Evolutionary conservation across 495 filamentous ascomycete species (phyloP), one percentile per base, ranked within the genome.

Genomic region (Penicillium daleae): DNA sequence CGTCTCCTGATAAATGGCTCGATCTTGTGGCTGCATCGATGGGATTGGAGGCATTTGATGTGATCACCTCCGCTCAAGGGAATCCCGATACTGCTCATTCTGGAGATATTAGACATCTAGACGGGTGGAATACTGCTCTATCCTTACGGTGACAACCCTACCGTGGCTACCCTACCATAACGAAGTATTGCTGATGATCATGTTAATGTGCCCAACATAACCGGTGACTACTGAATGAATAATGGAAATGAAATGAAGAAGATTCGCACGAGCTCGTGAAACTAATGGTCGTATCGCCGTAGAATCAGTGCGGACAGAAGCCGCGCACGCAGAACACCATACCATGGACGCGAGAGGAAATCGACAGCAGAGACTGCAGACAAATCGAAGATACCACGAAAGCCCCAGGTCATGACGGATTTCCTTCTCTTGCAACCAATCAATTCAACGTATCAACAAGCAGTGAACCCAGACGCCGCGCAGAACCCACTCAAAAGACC

Each of bases 1-100:
- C 33, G 2, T 39, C 66, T 19, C 52, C 62, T 4, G 60, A 66
- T 37, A 56, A 64, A 51, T 71, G 68, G 68, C 58, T 68, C 29
- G 68, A 71, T 37, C 42, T 60, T 32, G 68, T 68, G 33, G 68
- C 68, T 44, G 66, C 68, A 32, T 71, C 68, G 19, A 63, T 71
- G 63, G 68, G 68, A 10, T 56, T 71, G 5, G 68, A 63, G 13
- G 66, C 68, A 29, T 63, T 71, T 21, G 60, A 68, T 2, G 48
- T 71, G 2, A 29, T 68, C 50, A 63, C 60, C 8, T 54, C 15
- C 26, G 55, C 42, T 3, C 27, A 2, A 6, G 44, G 42, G 19
- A 42, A n/a, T 13, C 35, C 44, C 10, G 54, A 42, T 46, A 31
- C 21, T 21, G 21, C 10, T 33, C 6, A n/a, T 24, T n/a, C 46